These are phyloP conservation scores for Moesziomyces antarcticus DNA, from an alignment of 1,284 basidiomycete genomes.

Conservation along the genomic window DNA sequence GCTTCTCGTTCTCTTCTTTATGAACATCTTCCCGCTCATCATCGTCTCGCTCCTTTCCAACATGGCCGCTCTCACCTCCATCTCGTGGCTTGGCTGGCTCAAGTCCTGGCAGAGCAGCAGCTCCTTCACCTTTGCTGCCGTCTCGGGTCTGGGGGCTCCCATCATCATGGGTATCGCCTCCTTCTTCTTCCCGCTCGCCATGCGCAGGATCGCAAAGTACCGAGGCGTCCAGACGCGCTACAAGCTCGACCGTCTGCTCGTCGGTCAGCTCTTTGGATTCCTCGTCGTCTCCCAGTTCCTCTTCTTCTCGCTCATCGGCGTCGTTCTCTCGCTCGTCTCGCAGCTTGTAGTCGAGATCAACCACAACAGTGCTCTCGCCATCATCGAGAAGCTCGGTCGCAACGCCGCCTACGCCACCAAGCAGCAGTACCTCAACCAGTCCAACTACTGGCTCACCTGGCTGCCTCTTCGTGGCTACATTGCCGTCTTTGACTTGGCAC, in stretches of 20 bases:
- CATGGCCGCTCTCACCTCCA: slow-evolving; percentile 53
- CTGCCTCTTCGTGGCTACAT: slow-evolving; percentile 85
- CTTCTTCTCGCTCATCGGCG: slow-evolving; percentile 65
- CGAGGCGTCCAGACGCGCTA: slow-evolving; percentile 61
- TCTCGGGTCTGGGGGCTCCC: slow-evolving; percentile 61
- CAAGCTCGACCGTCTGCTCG: slow-evolving; percentile 53
- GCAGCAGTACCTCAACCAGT: slow-evolving; percentile 60
- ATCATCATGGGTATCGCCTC: slow-evolving; percentile 58
- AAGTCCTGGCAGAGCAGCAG: slow-evolving; percentile 46
- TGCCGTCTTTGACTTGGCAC: slow-evolving; percentile 92
- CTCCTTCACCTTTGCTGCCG: slow-evolving; percentile 57
- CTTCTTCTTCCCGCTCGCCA: slow-evolving; percentile 59
- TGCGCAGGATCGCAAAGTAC: slow-evolving; percentile 65
- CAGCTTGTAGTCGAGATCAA: slow-evolving; percentile 48
- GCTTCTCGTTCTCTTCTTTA: slow-evolving; percentile 56
- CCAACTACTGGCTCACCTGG: slow-evolving; percentile 67
- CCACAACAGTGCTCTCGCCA: slow-evolving; percentile 40
- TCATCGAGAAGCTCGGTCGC: slow-evolving; percentile 44
- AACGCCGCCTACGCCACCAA: slow-evolving; percentile 49
- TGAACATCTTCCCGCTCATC: slow-evolving; percentile 63
- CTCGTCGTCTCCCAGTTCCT: slow-evolving; percentile 65
- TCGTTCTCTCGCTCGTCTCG: slow-evolving; percentile 55
- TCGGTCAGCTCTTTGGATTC: slow-evolving; percentile 63
- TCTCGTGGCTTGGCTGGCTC: slow-evolving; percentile 51
- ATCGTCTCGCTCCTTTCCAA: slow-evolving; percentile 61